phyloP scores from a whole-genome alignment of 2,329 filamentous ascomycete species.

The Parasarocladium wereldwijsianum region DNA sequence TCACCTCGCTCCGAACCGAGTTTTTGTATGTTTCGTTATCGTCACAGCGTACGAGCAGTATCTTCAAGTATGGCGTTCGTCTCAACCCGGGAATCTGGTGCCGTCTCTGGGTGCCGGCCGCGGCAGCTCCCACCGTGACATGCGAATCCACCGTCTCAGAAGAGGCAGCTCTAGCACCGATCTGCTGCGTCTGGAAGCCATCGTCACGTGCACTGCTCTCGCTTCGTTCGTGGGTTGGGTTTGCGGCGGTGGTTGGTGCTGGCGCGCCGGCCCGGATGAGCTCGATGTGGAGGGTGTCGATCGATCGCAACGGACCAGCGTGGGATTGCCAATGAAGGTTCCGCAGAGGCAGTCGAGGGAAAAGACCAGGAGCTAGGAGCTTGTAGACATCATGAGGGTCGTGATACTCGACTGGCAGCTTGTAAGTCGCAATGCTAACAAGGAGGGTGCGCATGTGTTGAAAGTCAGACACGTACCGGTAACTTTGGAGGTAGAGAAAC shows the following conservation, averaged over 20 bases:
- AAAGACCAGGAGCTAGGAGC: slow-evolving; percentile 62
- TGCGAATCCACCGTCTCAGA: slow-evolving; percentile 23
- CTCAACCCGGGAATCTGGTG: slow-evolving; percentile 93
- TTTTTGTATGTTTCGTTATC: slow-evolving; percentile 90
- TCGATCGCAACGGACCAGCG: slow-evolving; percentile 78
- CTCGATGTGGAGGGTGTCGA: slow-evolving; percentile 82
- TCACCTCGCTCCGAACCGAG: slow-evolving; percentile 59
- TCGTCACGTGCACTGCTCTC: slow-evolving; percentile 30
- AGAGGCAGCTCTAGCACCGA: slow-evolving; percentile 25
- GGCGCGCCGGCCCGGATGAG: slow-evolving; percentile 47
- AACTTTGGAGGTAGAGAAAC: slow-evolving; percentile 59
- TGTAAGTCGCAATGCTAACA: slow-evolving; percentile 1
- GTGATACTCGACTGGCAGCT: slow-evolving; percentile 70
- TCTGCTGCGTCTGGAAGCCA: slow-evolving; percentile 44
- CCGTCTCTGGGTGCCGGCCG: slow-evolving; percentile 36
- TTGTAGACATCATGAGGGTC: slow-evolving; percentile 85
- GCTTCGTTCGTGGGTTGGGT: slow-evolving; percentile 15
- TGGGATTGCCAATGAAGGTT: slow-evolving; percentile 98
- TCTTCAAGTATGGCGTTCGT: slow-evolving; percentile 84
- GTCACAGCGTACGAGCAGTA: slow-evolving; percentile 82
- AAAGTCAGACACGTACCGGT: slow-evolving; percentile 38
- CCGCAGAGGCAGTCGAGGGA: slow-evolving; percentile 66
- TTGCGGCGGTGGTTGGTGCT: slow-evolving; percentile 18
- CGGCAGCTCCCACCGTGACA: slow-evolving; percentile 17
- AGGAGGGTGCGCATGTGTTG: neutral